Percentiles rank a stretch among this genome's conserved stretches.
Evolutionary conservation across 768 basidiomycete genomes (phyloP).

Genomic region (Megacollybia marginata): DNA sequence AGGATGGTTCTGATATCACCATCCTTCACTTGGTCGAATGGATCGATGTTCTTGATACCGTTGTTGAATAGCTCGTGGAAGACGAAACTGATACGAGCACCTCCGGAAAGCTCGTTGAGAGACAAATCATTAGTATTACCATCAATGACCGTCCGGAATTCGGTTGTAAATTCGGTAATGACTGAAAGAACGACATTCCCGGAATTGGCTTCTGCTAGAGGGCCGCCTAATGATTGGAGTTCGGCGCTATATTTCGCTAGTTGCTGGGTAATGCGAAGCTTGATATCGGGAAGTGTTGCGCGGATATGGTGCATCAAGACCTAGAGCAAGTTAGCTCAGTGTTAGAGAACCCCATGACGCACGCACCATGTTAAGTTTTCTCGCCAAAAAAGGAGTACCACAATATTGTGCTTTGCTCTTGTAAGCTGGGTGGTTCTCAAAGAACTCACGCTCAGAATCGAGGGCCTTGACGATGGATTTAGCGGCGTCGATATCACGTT

Average conservation of each 20-base stretch:
- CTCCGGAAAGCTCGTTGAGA: slow-evolving; percentile 95
- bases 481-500: slow-evolving; percentile 88
- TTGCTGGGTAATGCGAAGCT: slow-evolving; percentile 87
- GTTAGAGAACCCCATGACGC: slow-evolving; percentile 15
- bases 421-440: slow-evolving; percentile 91
- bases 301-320: slow-evolving; percentile 99
- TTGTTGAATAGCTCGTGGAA: slow-evolving; percentile 98
- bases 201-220: slow-evolving; percentile 76
- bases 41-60: slow-evolving; percentile 93
- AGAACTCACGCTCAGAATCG: slow-evolving; percentile 87
- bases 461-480: slow-evolving; percentile 83
- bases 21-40: slow-evolving; percentile 98
- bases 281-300: slow-evolving; percentile 97
- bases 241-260: slow-evolving; percentile 85
- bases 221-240: slow-evolving; percentile 76
- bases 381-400: slow-evolving; percentile 93
- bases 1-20: slow-evolving; percentile 93
- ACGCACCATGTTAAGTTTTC: slow-evolving; percentile 90
- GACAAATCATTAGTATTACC: slow-evolving; percentile 95
- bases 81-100: slow-evolving; percentile 97
- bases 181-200: slow-evolving; percentile 93
- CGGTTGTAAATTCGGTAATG: slow-evolving; percentile 96
- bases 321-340: slow-evolving; percentile 27
- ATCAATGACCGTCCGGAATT: slow-evolving; percentile 95
- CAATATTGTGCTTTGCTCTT: slow-evolving; percentile 93